These are phyloP conservation scores for Cytospora schulzeri DNA, from an alignment of 2,329 filamentous ascomycete species.

Conservation along the genomic window DNA sequence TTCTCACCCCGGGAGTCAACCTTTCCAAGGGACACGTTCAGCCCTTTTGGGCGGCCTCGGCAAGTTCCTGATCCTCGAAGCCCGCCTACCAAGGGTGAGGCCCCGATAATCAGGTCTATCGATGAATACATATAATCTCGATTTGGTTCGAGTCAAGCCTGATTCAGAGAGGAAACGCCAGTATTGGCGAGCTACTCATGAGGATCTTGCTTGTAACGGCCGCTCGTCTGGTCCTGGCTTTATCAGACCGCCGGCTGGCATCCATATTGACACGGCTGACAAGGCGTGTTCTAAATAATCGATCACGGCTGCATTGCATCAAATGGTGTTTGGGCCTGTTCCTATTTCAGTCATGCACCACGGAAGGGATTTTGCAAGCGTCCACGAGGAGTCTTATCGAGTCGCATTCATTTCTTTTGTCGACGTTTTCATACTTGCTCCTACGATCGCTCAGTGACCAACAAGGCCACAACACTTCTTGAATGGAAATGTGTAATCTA, in stretches of 20 bases:
- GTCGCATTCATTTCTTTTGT: conserved; percentile 27
- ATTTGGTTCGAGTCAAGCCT: background rate
- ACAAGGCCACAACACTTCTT: conserved; percentile 30
- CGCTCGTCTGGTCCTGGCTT: background rate
- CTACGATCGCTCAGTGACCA: conserved; percentile 24
- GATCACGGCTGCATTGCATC: conserved; percentile 17
- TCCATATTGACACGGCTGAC: conserved; percentile 14
- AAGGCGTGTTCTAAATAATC: conserved; percentile 16
- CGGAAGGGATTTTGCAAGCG: conserved; percentile 19
- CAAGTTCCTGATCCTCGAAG: conserved; percentile 69
- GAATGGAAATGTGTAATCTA: conserved; percentile 42
- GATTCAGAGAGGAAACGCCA: too few relatives aligned
- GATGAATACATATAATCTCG: conserved; percentile 68
- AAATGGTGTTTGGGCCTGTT: conserved; percentile 16
- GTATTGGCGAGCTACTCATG: background rate
- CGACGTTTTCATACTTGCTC: conserved; percentile 8
- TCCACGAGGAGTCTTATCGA: conserved; percentile 22
- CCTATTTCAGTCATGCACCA: conserved; percentile 4
- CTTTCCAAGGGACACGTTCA: conserved; percentile 58
- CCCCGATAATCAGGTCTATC: conserved; percentile 76
- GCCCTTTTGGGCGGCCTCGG: conserved; percentile 52
- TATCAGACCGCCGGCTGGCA: background rate
- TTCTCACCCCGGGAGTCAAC: conserved; percentile 51
- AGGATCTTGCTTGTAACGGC: background rate
- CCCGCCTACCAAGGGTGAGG: conserved; percentile 72